phyloP scores from a whole-genome alignment of 208 protist genomes.

The Trypanosoma platydactyli region DNA sequence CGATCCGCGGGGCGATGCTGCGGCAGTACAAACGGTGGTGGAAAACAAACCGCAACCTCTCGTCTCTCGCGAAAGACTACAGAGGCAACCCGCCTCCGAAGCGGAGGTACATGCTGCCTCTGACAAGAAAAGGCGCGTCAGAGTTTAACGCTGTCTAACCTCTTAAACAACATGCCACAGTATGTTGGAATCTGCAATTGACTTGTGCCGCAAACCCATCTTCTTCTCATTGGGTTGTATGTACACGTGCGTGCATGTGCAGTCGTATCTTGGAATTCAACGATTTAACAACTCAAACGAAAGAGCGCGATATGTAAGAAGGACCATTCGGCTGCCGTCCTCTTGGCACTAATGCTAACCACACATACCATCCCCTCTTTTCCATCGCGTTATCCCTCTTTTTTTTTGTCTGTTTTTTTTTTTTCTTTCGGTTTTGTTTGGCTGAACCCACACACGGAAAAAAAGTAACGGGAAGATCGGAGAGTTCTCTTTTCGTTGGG shows the following conservation, averaged over 20 bases:
- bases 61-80: slow-evolving; percentile 10
- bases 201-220: too few species aligned
- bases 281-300: too few species aligned
- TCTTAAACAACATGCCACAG: too few species aligned
- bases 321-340: too few species aligned
- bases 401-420: slow-evolving; percentile 13
- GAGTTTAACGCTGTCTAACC: slow-evolving; percentile 18
- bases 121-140: not conserved
- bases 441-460: too few species aligned
- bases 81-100: not conserved
- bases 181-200: too few species aligned
- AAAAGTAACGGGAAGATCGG: not conserved
- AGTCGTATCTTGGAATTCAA: too few species aligned
- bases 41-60: slow-evolving; percentile 17
- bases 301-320: too few species aligned
- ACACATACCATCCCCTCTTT: too few species aligned
- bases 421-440: not conserved
- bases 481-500: not conserved
- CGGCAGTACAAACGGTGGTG: slow-evolving; percentile 27
- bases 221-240: too few species aligned
- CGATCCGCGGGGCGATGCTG: slow-evolving; percentile 13
- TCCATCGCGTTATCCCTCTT: slow-evolving; percentile 8
- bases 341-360: too few species aligned
- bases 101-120: slow-evolving; percentile 17
- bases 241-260: too few species aligned